Conservation (phyloP, 2,329 filamentous ascomycete genomes). For the Xylariaceae sp. region DNA sequence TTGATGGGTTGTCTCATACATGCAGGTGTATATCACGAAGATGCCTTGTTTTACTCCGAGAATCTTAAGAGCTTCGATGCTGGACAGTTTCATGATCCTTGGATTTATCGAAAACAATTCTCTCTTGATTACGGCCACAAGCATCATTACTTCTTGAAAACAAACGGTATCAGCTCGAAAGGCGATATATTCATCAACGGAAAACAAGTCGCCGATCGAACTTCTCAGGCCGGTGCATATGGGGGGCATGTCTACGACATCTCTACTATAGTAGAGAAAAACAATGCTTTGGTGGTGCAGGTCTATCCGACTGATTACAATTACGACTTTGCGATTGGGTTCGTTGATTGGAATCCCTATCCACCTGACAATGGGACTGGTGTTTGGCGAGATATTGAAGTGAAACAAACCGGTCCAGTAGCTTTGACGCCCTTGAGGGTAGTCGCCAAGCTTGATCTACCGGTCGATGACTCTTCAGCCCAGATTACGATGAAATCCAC, state of each 20-base stretch:
- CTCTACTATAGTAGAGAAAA: slow-evolving; percentile 39
- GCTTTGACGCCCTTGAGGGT: slow-evolving; percentile 45
- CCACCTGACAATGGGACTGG: slow-evolving; percentile 62
- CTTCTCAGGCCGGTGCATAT: slow-evolving; percentile 54
- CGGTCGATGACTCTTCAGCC: slow-evolving; percentile 29
- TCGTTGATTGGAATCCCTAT: slow-evolving; percentile 62
- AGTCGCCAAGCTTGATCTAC: slow-evolving; percentile 39
- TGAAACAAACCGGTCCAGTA: slow-evolving; percentile 54
- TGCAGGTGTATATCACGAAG: slow-evolving; percentile 50
- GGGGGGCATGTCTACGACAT: slow-evolving; percentile 55
- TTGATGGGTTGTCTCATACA: slow-evolving; percentile 57
- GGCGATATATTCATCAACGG: slow-evolving; percentile 62
- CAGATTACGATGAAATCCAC: slow-evolving; percentile 38
- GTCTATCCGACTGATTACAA: slow-evolving; percentile 59
- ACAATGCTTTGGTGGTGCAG: slow-evolving; percentile 52
- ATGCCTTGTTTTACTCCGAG: slow-evolving; percentile 53
- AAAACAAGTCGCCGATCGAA: slow-evolving; percentile 45
- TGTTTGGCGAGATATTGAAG: slow-evolving; percentile 57
- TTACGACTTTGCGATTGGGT: slow-evolving; percentile 57
- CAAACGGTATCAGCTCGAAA: slow-evolving; percentile 58
- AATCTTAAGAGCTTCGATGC: slow-evolving; percentile 43
- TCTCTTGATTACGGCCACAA: slow-evolving; percentile 31
- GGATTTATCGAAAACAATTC: slow-evolving; percentile 59
- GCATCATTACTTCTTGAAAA: slow-evolving; percentile 52
- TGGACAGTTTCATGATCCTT: slow-evolving; percentile 50